These are phyloP conservation scores for Trichophyton verrucosum DNA, from an alignment of 2,329 filamentous ascomycete genomes.

Conservation along the genomic window DNA sequence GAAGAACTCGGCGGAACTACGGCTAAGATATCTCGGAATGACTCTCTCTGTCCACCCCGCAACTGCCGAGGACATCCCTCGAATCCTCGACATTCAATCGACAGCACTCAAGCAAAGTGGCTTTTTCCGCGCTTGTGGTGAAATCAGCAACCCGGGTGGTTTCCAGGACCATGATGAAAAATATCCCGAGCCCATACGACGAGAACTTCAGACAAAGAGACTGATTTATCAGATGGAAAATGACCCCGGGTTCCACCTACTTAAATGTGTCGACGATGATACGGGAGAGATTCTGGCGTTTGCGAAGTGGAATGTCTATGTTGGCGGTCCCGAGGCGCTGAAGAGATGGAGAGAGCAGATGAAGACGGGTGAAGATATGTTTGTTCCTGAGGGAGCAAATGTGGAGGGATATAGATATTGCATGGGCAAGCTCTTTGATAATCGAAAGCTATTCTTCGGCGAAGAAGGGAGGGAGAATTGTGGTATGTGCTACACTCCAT, in stretches of 20 bases:
- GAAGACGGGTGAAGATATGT: constrained; percentile 6
- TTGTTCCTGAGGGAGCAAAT: constrained; percentile 6
- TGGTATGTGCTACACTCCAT: constrained; percentile 5
- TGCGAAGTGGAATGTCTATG: constrained; percentile 9
- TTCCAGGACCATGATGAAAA: neutral
- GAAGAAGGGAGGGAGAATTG: constrained; percentile 11
- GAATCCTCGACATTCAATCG: constrained; percentile 8
- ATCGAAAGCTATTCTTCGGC: constrained; percentile 8
- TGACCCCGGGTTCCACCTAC: constrained; percentile 8
- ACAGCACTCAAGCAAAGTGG: constrained; percentile 4
- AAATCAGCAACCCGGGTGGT: constrained; percentile 4
- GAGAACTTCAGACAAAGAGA: constrained; percentile 1
- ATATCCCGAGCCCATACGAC: neutral
- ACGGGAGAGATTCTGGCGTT: constrained; percentile 11
- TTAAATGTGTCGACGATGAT: constrained; percentile 9
- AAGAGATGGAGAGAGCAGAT: constrained; percentile 6
- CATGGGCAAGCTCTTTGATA: constrained; percentile 5
- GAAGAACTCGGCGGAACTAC: neutral
- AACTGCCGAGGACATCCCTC: constrained; percentile 8
- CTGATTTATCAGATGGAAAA: constrained; percentile 2
- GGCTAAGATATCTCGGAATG: constrained; percentile 1
- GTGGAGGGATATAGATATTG: constrained; percentile 8
- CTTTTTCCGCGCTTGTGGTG: constrained; percentile 9
- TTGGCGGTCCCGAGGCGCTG: constrained; percentile 3
- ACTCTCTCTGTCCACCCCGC: constrained; percentile 9